Base-by-base conservation (phyloP, 306 rosid genomes). In the Pachyrhizus erosus region DNA sequence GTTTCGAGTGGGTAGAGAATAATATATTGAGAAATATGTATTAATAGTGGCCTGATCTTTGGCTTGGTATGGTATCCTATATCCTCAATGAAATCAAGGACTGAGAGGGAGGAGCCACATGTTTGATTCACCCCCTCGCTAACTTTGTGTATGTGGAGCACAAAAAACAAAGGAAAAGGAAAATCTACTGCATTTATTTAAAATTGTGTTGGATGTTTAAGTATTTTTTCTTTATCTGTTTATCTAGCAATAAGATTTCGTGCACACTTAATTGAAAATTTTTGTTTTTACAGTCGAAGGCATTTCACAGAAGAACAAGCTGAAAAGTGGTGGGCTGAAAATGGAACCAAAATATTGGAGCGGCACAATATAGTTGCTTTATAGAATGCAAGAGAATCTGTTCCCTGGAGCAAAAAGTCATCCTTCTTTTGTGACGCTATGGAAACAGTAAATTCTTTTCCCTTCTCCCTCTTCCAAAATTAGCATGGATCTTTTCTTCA, bases 271-370 rank as follows among this genome's bases (percentile, higher is more conserved):
- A 77, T 64, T 83, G 74, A 42, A 52, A 80, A 14, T 78, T 43
- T 83, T 62, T 82, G 43, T 34, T 51, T 80, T 87, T 49, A 46
- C 98, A 96, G 99, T 76, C 93, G 99, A 80, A 93, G 79, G 87
- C 96, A 92, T 87, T 96, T 93, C 82, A 89, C 96, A 0, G 92
- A 91, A 91, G 92, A 88, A 65, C 82, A 89, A 84, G 97, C 99
- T 21, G 96, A 92, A 43, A 89, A 83, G 70, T 96, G 99, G 99
- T 96, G 99, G 99, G 83, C 94, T 51, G 94, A 96, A 87, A 84
- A 93, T 60, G 97, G 94, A 29, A 52, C 86, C 52, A 89, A 73
- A 83, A 86, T 93, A 48, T 89, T 92, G 52, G 94, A 93, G 80
- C 92, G 87, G 65, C 88, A 87, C 87, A 89, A 84, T 45, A 54